Conservation (phyloP, 2,329 filamentous ascomycete species). For the Aspergillus udagawae region DNA sequence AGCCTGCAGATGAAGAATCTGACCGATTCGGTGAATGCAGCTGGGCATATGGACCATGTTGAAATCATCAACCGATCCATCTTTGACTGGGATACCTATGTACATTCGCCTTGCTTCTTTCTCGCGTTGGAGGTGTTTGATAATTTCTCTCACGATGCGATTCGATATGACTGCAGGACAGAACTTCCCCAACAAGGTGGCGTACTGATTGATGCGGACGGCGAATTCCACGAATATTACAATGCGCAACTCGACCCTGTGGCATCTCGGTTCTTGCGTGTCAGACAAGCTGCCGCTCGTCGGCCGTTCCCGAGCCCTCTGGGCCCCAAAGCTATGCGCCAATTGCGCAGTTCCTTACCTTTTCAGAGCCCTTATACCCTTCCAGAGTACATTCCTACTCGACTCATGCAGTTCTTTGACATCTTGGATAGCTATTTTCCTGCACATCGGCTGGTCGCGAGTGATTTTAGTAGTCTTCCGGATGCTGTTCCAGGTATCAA, state of each 20-base stretch:
- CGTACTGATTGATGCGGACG: slow-evolving; percentile 77
- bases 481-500: slow-evolving; percentile 81
- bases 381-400: slow-evolving; percentile 91
- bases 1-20: slow-evolving; percentile 71
- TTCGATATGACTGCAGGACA: slow-evolving; percentile 82
- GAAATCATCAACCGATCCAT: slow-evolving; percentile 93
- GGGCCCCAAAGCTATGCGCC: slow-evolving; percentile 53
- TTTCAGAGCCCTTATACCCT: slow-evolving; percentile 71
- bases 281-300: slow-evolving; percentile 69
- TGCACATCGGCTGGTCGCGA: slow-evolving; percentile 79
- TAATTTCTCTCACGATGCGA: slow-evolving; percentile 92
- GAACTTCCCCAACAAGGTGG: slow-evolving; percentile 81
- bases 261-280: slow-evolving; percentile 73
- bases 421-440: slow-evolving; percentile 86
- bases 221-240: slow-evolving; percentile 96
- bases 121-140: slow-evolving; percentile 97
- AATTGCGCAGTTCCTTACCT: slow-evolving; percentile 61
- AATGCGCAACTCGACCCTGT: slow-evolving; percentile 74
- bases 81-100: slow-evolving; percentile 85
- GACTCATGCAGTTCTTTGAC: slow-evolving; percentile 95
- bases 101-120: slow-evolving; percentile 95
- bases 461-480: slow-evolving; percentile 84
- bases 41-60: slow-evolving; percentile 78
- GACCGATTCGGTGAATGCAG: slow-evolving; percentile 59
- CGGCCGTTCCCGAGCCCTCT: slow-evolving; percentile 42